Evolutionary conservation across 1,284 basidiomycete species (phyloP).

Genomic region (Cutaneotrichosporon arboriforme): DNA sequence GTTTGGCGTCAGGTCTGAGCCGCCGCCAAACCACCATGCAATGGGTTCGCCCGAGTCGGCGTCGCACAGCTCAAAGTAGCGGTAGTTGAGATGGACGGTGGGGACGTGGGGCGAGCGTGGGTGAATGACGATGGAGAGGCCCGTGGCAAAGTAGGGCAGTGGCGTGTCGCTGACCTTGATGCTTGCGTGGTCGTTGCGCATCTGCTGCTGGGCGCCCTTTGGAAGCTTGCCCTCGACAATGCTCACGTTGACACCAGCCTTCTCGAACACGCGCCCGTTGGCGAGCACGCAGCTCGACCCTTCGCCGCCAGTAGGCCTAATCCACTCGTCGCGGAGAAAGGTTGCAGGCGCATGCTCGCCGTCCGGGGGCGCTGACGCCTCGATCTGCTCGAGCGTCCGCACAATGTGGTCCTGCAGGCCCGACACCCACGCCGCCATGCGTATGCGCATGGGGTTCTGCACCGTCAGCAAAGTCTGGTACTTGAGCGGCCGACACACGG

Average conservation of each 20-base stretch:
- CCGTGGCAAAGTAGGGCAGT: constrained; percentile 91
- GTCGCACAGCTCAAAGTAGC: constrained; percentile 89
- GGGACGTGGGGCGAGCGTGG: constrained; percentile 85
- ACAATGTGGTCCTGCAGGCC: constrained; percentile 80
- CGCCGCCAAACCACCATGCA: constrained; percentile 99
- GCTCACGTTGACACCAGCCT: constrained; percentile 93
- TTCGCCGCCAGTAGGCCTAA: constrained; percentile 68
- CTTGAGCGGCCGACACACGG: constrained; percentile 5
- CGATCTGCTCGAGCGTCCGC: constrained; percentile 68
- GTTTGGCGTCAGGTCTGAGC: constrained; percentile 90
- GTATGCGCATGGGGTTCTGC: constrained; percentile 63
- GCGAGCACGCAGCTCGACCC: constrained; percentile 86
- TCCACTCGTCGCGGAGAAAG: constrained; percentile 86
- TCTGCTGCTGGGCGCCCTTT: constrained; percentile 82
- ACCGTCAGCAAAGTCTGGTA: background rate
- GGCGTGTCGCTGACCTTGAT: constrained; percentile 56
- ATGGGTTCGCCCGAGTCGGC: constrained; percentile 53
- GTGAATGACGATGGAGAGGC: constrained; percentile 87
- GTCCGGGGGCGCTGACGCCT: constrained; percentile 54
- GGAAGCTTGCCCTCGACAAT: constrained; percentile 85
- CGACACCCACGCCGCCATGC: constrained; percentile 74
- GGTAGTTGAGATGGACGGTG: constrained; percentile 95
- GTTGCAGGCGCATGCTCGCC: constrained; percentile 42
- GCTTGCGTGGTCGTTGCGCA: constrained; percentile 83
- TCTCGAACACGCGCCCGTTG: constrained; percentile 72